Conservation (phyloP, 805 yeast genomes). For the Zygoascus tannicola region DNA sequence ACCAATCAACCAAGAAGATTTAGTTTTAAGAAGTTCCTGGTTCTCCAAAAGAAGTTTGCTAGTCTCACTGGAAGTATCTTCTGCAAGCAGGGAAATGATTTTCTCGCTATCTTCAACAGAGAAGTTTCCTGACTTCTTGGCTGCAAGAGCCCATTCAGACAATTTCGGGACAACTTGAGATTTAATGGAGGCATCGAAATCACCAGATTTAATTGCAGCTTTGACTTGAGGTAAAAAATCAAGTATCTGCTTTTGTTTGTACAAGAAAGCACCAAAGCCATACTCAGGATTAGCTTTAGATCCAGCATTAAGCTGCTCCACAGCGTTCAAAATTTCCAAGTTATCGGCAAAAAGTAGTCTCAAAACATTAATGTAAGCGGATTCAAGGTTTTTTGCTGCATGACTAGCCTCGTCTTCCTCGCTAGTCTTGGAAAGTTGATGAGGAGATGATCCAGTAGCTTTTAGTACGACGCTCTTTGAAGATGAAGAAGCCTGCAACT, state of each 20-base stretch:
- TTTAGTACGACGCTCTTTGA: background rate
- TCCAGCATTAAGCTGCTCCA: conserved; percentile 35
- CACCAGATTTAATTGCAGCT: conserved; percentile 32
- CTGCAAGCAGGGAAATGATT: conserved; percentile 25
- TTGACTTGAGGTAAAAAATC: conserved; percentile 39
- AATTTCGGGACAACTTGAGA: conserved; percentile 45
- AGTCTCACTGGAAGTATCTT: conserved; percentile 24
- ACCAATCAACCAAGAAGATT: conserved; percentile 76
- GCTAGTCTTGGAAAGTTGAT: background rate
- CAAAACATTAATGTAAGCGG: conserved; percentile 68
- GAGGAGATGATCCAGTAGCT: background rate
- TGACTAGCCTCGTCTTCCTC: conserved; percentile 33
- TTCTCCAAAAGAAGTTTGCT: conserved; percentile 40
- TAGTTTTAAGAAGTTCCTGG: conserved; percentile 38
- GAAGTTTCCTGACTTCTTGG: conserved; percentile 14
- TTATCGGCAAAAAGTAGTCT: conserved; percentile 53
- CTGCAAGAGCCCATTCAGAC: conserved; percentile 59
- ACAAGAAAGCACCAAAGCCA: conserved; percentile 72
- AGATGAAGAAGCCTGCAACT: background rate
- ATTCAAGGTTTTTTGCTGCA: conserved; percentile 50
- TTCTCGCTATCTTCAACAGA: conserved; percentile 29
- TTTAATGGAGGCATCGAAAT: conserved; percentile 37
- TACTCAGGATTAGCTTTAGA: conserved; percentile 62
- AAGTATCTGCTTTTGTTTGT: conserved; percentile 42
- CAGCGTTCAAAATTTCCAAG: conserved; percentile 53